Evolutionary conservation across 2,329 filamentous ascomycete species (phyloP), one percentile per base, ranked within the genome.

Genomic region (Xylariaceae sp.): DNA sequence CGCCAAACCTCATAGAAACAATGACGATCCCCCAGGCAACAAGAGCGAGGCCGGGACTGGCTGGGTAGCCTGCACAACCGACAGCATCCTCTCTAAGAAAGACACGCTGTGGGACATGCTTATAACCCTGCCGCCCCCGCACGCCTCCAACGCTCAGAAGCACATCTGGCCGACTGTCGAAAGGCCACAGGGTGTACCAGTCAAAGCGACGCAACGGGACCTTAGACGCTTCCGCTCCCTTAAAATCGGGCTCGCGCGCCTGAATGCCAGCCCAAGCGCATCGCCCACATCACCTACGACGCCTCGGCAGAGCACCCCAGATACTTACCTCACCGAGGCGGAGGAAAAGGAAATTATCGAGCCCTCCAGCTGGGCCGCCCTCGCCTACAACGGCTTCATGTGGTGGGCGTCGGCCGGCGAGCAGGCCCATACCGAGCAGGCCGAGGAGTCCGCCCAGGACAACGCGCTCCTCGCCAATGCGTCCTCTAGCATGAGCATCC

Each of bases 1-100:
- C 60, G 80, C 80, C n/a, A 76, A 79, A 20, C 75, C 76, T 2
- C 50, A 46, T 74, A 73, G 46, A 78, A 76, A 68, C 72, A 67
- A 60, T 69, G 53, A 57, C 41, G 44, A 59, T 5, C 19, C 70
- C n/a, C 59, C 63, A 7, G 68, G 3, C 14, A 16, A 4, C 14
- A 16, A 12, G 3, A 16, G 79, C 20, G 80, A 84, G 42, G 70
- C 75, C 20, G 80, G 80, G 29, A 75, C 81, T 14, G 90, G 92
- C 40, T 99, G 93, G 92, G 88, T 96, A 56, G 95, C 93, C 12
- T 97, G 93, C 73, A 97, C 93, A 2, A 98, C 93, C 1, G 95
- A 99, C 75, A 93, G 90, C 68, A 95, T 99, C 56, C 81, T 99
- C 14, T 87, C 86, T 45, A 89, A 91, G 73, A 98, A 98, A 76